Percentiles rank a stretch among this genome's conserved stretches.
phyloP scores from a whole-genome alignment of 495 filamentous ascomycete species.

The Penicillium bialowiezense region DNA sequence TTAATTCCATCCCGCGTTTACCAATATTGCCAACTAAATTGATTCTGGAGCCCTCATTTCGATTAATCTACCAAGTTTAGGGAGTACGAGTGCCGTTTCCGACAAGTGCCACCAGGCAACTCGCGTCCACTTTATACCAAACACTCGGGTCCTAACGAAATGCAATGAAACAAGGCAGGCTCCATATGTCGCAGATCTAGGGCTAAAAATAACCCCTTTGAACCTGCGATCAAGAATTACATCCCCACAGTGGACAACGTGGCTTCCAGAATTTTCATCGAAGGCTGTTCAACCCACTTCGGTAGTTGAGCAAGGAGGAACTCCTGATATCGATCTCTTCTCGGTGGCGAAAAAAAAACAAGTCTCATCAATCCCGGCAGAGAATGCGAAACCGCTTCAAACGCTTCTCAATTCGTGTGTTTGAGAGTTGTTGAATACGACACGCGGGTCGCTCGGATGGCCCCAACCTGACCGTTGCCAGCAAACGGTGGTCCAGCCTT shows the following conservation, averaged over 20 bases:
- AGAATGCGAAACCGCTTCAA: not conserved
- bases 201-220: conserved; percentile 12
- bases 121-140: not conserved
- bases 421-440: not conserved
- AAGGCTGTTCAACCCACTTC: conserved; percentile 1
- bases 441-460: not conserved
- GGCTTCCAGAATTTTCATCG: conserved; percentile 23
- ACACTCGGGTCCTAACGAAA: not conserved
- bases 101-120: not conserved
- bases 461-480: not conserved
- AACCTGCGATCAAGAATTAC: conserved; percentile 2
- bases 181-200: conserved; percentile 13
- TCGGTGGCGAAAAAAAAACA: too few species aligned
- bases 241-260: conserved; percentile 17
- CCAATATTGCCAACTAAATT: not conserved
- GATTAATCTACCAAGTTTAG: not conserved
- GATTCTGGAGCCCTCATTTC: conserved; percentile 3
- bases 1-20: not conserved
- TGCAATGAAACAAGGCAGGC: not conserved
- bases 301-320: not conserved
- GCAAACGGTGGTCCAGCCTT: conserved; percentile 2
- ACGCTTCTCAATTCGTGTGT: not conserved
- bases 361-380: too few species aligned
- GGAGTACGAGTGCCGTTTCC: not conserved
- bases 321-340: too few species aligned